Base-by-base conservation (phyloP, 352 stramenopile genomes). In the Phytophthora parvispora region DNA sequence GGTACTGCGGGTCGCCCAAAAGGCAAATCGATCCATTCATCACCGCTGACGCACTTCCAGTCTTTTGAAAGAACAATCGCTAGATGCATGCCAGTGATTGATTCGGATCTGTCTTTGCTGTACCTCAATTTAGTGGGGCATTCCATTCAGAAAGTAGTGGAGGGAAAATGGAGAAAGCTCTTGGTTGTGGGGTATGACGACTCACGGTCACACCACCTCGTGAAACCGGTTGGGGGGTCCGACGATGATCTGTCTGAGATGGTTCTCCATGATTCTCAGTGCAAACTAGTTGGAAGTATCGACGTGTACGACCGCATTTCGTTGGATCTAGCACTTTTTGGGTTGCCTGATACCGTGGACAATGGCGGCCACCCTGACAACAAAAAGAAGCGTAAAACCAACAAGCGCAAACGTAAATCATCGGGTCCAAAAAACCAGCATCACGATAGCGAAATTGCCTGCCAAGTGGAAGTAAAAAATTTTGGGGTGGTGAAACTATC, bases 31-130 rank as follows among this genome's bases (percentile, higher is more conserved):
- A 91, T 95, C 16, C 78, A 93, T 22, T 75, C 83, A n/a, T 94
- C 87, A 6, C 83, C 89, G 7, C 67, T 96, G 42, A 93, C 87
- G 3, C 81, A 93, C 38, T 96, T 94, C n/a, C 86, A 94, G 65
- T 94, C 87, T n/a, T 94, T 96, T 69, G 89, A 96, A 53, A 81
- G 86, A 57, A 93, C 84, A 0, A 74, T 96, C 36, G 88, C 84
- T 28, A 82, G 86, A 2, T 91, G 75, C 29, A 78, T 93, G 57
- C 69, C 83, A 38, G 74, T 92, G 4, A 54, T 80, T 3, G 82
- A 95, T 53, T 24, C 55, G 12, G 83, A 84, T 56, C 59, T 94
- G 28, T 79, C 73, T 6, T 45, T 76, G 55, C 74, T 93, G 31
- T 93, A 94, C 20, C 67, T 82, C 42, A 93, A 78, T 49, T 68